These are phyloP conservation scores for Salix suchowensis DNA, from an alignment of 345 rosid species.

Conservation along the genomic window DNA sequence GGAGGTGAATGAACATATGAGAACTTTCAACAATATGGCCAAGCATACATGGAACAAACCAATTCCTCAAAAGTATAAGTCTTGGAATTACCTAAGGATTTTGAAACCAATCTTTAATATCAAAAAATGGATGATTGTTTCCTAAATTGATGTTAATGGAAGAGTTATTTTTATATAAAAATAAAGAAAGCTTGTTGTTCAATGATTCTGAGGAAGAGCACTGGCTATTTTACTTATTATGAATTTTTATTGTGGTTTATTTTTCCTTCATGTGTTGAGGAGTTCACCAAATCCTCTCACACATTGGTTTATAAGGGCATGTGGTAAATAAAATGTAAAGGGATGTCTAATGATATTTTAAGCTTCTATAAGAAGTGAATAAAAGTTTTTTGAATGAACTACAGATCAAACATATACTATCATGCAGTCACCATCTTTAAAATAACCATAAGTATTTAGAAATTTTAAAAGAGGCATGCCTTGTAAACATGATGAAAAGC, in stretches of 20 bases:
- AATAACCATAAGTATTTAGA: neutral
- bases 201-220: neutral
- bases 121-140: neutral
- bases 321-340: neutral
- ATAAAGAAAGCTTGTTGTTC: neutral
- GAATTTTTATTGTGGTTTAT: neutral
- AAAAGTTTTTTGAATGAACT: neutral
- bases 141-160: neutral
- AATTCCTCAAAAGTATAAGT: neutral
- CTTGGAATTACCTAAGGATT: neutral
- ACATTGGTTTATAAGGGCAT: neutral
- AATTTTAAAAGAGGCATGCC: neutral
- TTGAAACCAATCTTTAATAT: neutral
- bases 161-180: neutral
- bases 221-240: no score
- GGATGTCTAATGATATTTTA: neutral
- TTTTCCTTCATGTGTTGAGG: neutral
- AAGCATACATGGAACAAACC: neutral
- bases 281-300: neutral
- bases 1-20: neutral
- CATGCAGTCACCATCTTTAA: neutral
- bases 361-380: neutral
- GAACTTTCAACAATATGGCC: neutral
- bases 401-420: conserved; percentile 4
- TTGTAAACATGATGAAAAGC: neutral